Conservation (phyloP, 1,284 basidiomycete species). For the Cutaneotrichosporon daszewskae region DNA sequence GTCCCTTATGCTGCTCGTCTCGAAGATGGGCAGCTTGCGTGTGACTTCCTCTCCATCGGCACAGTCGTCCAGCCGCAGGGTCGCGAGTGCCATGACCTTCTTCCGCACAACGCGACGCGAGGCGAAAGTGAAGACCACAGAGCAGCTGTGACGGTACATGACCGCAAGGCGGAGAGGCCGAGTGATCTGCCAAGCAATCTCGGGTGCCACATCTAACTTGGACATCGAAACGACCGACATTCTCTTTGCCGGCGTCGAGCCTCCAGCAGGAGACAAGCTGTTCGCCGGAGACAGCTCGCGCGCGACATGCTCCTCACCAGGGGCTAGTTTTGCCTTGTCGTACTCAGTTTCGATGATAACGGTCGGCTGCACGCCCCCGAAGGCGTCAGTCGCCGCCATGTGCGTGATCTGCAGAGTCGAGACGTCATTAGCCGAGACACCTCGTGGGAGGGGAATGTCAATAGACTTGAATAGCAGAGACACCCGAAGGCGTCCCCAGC, state of each 20-base stretch:
- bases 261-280: too few relatives aligned
- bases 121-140: conserved; percentile 36
- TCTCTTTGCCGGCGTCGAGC: too few relatives aligned
- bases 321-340: too few relatives aligned
- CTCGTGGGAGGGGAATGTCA: conserved; percentile 37
- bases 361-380: conserved; percentile 18
- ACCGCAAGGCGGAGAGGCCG: conserved; percentile 34
- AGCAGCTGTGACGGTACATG: conserved; percentile 45
- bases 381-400: conserved; percentile 20
- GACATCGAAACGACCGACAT: too few relatives aligned
- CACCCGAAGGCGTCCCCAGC: conserved; percentile 43
- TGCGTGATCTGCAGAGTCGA: conserved; percentile 37
- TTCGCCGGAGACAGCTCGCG: too few relatives aligned
- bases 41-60: conserved; percentile 24
- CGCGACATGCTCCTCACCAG: too few relatives aligned
- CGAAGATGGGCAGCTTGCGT: conserved; percentile 33
- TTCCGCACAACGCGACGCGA: conserved; percentile 33
- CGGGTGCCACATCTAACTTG: background rate
- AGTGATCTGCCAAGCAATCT: conserved; percentile 18
- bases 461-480: conserved; percentile 47
- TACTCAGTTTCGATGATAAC: conserved; percentile 38
- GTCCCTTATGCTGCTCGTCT: conserved; percentile 29
- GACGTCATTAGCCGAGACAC: conserved; percentile 40
- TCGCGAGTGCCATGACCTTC: conserved; percentile 31
- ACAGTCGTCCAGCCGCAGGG: conserved; percentile 30